Evolutionary conservation across 768 basidiomycete genomes (phyloP).

Genomic region (Harrya chromipes): DNA sequence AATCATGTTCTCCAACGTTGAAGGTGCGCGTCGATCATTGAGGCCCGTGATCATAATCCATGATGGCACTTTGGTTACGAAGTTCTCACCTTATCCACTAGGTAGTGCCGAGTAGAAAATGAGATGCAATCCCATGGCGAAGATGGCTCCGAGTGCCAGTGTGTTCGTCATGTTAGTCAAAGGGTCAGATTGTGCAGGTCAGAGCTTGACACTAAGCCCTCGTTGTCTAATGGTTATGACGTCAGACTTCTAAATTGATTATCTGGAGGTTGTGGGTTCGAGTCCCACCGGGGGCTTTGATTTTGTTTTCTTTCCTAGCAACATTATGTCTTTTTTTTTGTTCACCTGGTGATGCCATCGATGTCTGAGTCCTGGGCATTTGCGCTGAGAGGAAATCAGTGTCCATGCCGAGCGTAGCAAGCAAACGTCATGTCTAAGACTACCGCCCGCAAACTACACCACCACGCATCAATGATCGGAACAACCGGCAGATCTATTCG

Average conservation of each 20-base stretch:
- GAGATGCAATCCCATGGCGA: no score
- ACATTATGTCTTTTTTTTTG: slow-evolving; percentile 14
- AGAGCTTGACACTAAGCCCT: slow-evolving; percentile 41
- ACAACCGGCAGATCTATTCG: not conserved
- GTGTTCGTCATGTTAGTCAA: no score
- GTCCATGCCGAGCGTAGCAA: no score
- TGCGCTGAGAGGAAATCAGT: no score
- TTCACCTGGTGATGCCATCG: not conserved
- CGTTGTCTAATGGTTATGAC: slow-evolving; percentile 90
- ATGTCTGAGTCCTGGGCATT: no score
- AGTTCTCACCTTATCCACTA: no score
- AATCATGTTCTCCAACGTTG: not conserved
- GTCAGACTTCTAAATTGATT: slow-evolving; percentile 86
- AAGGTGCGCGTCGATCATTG: not conserved
- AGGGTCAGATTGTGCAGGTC: not conserved
- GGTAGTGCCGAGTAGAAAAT: no score
- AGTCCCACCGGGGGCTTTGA: slow-evolving; percentile 73
- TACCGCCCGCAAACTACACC: not conserved
- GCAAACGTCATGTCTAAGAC: no score
- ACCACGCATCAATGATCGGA: not conserved
- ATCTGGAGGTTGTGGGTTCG: slow-evolving; percentile 87
- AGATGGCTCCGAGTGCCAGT: no score
- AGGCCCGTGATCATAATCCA: no score
- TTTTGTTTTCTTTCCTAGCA: slow-evolving; percentile 15
- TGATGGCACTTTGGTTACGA: no score